phyloP scores from a whole-genome alignment of 129 eudicot genomes.

The Silybum marianum region DNA sequence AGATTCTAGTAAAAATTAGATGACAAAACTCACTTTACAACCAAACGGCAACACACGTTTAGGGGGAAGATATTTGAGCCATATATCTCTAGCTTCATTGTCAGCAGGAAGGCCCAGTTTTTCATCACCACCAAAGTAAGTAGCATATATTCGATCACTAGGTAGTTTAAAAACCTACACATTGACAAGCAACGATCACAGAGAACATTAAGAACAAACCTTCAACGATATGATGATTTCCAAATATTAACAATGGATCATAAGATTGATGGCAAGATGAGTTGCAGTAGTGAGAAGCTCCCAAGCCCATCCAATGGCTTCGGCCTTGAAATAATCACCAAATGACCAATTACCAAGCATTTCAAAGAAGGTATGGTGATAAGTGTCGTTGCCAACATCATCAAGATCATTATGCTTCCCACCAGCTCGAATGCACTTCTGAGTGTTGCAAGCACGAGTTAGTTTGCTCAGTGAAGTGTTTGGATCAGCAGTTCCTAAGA shows the following conservation, averaged over 20 bases:
- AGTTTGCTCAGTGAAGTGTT: slow-evolving; percentile 76
- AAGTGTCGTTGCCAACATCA: slow-evolving; percentile 98
- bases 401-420: slow-evolving; percentile 98
- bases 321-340: slow-evolving; percentile 88
- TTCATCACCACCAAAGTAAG: slow-evolving; percentile 98
- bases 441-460: slow-evolving; percentile 93
- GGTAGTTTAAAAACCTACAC: slow-evolving; percentile 83
- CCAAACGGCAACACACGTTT: slow-evolving; percentile 88
- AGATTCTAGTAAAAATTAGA: too few species aligned
- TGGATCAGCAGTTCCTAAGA: slow-evolving; percentile 87
- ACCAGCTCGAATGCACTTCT: slow-evolving; percentile 95
- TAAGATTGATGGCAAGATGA: background rate
- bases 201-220: background rate
- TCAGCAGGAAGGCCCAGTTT: slow-evolving; percentile 89
- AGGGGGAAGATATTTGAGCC: slow-evolving; percentile 82
- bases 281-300: slow-evolving; percentile 83
- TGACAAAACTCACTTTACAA: slow-evolving; percentile 62
- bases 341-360: slow-evolving; percentile 99
- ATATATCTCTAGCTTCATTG: slow-evolving; percentile 72
- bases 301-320: slow-evolving; percentile 96
- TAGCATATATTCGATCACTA: slow-evolving; percentile 79
- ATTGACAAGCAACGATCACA: slow-evolving; percentile 7
- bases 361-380: slow-evolving; percentile 96
- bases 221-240: background rate
- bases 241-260: too few species aligned